Evolutionary conservation across 208 protist genomes (phyloP), one percentile per base, ranked within the genome.

Genomic region (Trypanosoma rangeli): DNA sequence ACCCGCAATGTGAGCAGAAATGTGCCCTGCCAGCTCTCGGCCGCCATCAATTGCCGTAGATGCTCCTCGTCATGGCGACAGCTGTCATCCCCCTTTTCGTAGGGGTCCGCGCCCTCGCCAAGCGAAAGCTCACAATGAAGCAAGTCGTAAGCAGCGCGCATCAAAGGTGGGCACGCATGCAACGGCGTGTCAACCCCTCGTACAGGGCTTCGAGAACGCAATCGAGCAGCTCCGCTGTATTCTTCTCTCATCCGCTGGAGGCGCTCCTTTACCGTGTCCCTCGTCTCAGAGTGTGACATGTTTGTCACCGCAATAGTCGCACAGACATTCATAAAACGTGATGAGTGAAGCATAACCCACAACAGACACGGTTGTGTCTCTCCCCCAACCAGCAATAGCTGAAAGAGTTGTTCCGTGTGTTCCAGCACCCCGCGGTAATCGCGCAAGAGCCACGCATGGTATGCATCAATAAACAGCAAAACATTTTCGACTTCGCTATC

Each of bases 261-360:
- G 12, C 22, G 50, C 31, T 3, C n/a, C 31, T 55, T 29, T 8
- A 73, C 42, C n/a, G 64, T 42, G 35, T 31, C 29, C 15, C 44
- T 49, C 22, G 39, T 1, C 26, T 15, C 58, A 46, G 24, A 16
- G 35, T 73, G 35, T 18, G 56, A 10, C 20, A 48, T 56, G 37
- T 73, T 73, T 22, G 48, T 73, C 35, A 37, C 48, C 9, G 49
- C 7, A 31, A 61, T 37, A 37, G 64, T 24, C 7, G 31, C 0
- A 65, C 54, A 59, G 5, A 33, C 37, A 33, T 73, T 44, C n/a
- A 73, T 73, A 44, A 73, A 73, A 16, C 37, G 68, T 15, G 46
- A 57, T 15, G 50, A 57, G n/a, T 73, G 48, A 37, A 44, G 58
- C 39, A 63, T 61, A 48, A 73, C 20, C 52, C 64, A 69, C 52